Evolutionary conservation across 148 eudicot species (phyloP), one percentile per base, ranked within the genome.

Genomic region (Suaeda aralocaspica): DNA sequence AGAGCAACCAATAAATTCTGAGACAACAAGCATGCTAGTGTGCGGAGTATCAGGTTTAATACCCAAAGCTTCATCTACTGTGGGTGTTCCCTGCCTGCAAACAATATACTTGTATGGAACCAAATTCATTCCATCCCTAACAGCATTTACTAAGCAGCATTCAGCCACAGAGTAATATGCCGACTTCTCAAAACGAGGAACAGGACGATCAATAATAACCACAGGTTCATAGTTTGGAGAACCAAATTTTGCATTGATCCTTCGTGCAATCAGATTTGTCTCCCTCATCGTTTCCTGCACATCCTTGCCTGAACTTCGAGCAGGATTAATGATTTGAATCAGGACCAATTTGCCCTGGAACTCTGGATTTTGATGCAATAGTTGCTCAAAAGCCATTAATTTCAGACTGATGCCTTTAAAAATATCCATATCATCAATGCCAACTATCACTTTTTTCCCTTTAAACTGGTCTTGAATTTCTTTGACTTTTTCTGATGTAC

Each of bases 101-200:
- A 87, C 86, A 59, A 89, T 61, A 68, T 84, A 89, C 73, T 84
- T 84, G 71, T 89, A 89, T n/a, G 91, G 91, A 58, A 84, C 85
- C 49, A 84, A 79, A 71, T 89, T 87, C 91, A 86, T 83, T 36
- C 90, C 90, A 53, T 88, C 93, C 75, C 93, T 82, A 70, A 88
- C 86, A 42, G 93, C 93, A 61, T 79, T 89, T 34, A 89, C 91
- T 28, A 89, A 63, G 81, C 87, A 85, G 68, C 95, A 89, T 64
- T 89, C 91, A 44, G 95, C 95, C 46, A 85, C 70, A 16, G 88
- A 78, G 72, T 87, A 89, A 64, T 89, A 89, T n/a, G 95, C 91
- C 21, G 87, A 72, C 79, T 86, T 86, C 73, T 89, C 95, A 53
- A 59, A 84, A 50, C 86, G 86, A 70, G 87, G 84, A 30, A 87